A percentile compares a stretch with the other conserved stretches of the same genome.
These are phyloP conservation scores for Capsella rubella DNA, from an alignment of 441 rosid genomes.

Conservation along the genomic window DNA sequence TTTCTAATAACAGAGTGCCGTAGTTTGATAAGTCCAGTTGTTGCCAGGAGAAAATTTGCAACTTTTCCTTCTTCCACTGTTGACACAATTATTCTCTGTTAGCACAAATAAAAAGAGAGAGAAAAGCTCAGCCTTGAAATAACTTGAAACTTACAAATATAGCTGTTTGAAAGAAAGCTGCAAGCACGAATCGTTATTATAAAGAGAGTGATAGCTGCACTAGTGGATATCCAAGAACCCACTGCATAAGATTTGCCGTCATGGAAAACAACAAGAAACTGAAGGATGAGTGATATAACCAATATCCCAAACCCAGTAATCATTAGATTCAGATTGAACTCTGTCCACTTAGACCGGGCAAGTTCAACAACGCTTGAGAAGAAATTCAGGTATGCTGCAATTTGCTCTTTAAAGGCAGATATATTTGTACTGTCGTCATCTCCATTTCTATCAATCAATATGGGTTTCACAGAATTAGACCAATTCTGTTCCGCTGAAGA, in stretches of 20 bases:
- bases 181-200: slow-evolving; percentile 71
- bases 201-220: slow-evolving; percentile 54
- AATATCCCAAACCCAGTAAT: slow-evolving; percentile 72
- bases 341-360: slow-evolving; percentile 97
- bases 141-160: slow-evolving; percentile 72
- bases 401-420: slow-evolving; percentile 58
- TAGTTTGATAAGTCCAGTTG: slow-evolving; percentile 76
- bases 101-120: slow-evolving; percentile 22
- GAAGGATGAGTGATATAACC: slow-evolving; percentile 63
- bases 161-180: slow-evolving; percentile 97
- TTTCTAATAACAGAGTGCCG: slow-evolving; percentile 65
- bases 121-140: not conserved
- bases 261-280: slow-evolving; percentile 54
- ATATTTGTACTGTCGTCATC: slow-evolving; percentile 44
- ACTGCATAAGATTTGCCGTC: slow-evolving; percentile 47
- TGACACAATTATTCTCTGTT: slow-evolving; percentile 38
- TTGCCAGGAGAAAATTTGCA: slow-evolving; percentile 87
- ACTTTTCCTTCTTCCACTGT: slow-evolving; percentile 99
- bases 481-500: slow-evolving; percentile 67
- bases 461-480: slow-evolving; percentile 53
- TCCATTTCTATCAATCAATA: slow-evolving; percentile 44
- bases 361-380: slow-evolving; percentile 79
- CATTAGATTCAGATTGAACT: slow-evolving; percentile 87
- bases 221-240: slow-evolving; percentile 54
- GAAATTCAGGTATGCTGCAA: slow-evolving; percentile 64